Base-by-base conservation (phyloP, 2,329 filamentous ascomycete genomes). In the Pochonia chlamydosporia region DNA sequence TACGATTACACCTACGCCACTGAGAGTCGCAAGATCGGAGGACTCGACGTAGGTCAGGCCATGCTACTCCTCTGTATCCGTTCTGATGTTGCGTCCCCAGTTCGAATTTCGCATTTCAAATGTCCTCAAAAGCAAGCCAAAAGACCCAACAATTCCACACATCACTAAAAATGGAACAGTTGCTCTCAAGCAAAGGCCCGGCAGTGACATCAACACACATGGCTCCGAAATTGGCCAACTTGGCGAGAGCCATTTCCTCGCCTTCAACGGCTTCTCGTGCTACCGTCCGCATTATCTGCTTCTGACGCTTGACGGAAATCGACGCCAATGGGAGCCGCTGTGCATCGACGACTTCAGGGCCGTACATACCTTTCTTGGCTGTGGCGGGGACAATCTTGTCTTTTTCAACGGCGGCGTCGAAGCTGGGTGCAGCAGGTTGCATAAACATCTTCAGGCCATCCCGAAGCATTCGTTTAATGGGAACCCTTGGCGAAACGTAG, bases 391-490 rank as follows among this genome's bases (percentile, higher is more conserved):
- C 5, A 62, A 69, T 49, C 64, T 70, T 47, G 56, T 65, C 13
- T 68, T 76, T 16, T 77, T 67, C 59, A 77, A 77, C 52, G 73
- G 74, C 55, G 65, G 66, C 1, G 61, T 64, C 33, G 60, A 60
- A 4, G 69, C 67, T 6, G 73, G 73, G 1, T 72, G 71, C 45
- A 74, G 70, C 44, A 55, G 73, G 9, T 54, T 68, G 42, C 74
- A 77, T 51, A 77, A 77, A 56, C 73, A 76, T 58, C 49, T 76
- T 49, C 74, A 77, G 51, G 52, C 68, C 1, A 55, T 73, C 6
- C 69, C 68, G 5, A 51, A 18, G 25, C 44, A 35, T 16, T n/a
- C n/a, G n/a, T n/a, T n/a, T n/a, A n/a, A n/a, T n/a, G n/a, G n/a
- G n/a, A n/a, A n/a, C n/a, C n/a, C n/a, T n/a, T n/a, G n/a, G n/a